These are phyloP conservation scores for Aspergillus pseudoviridinutans DNA, from an alignment of 2,329 filamentous ascomycete genomes.

Conservation along the genomic window DNA sequence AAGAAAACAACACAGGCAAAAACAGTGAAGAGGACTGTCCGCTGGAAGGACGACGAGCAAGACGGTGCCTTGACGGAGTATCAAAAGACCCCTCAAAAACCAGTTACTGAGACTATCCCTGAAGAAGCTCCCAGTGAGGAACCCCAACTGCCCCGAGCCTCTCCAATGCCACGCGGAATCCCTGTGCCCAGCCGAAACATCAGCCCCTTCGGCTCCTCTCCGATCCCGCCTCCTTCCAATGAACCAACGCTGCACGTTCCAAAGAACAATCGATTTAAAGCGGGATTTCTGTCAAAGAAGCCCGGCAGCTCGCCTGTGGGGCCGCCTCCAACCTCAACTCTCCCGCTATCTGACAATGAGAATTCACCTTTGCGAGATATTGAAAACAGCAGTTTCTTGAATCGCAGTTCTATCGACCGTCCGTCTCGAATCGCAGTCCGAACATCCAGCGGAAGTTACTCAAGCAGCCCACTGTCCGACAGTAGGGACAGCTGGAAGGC, in stretches of 20 bases:
- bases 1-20: slow-evolving; percentile 57
- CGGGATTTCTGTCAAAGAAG: slow-evolving; percentile 77
- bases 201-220: slow-evolving; percentile 50
- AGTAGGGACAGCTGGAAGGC: slow-evolving; percentile 48
- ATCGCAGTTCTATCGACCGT: slow-evolving; percentile 43
- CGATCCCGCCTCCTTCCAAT: slow-evolving; percentile 50
- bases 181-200: slow-evolving; percentile 34
- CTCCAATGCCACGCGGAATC: slow-evolving; percentile 46
- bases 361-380: slow-evolving; percentile 54
- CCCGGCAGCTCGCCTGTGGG: slow-evolving; percentile 61
- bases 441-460: slow-evolving; percentile 35
- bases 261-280: slow-evolving; percentile 74
- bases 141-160: slow-evolving; percentile 46
- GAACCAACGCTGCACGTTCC: slow-evolving; percentile 58
- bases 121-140: slow-evolving; percentile 56
- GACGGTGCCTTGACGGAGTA: slow-evolving; percentile 85
- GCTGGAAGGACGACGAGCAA: slow-evolving; percentile 90
- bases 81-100: slow-evolving; percentile 79
- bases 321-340: slow-evolving; percentile 53
- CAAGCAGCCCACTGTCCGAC: slow-evolving; percentile 41
- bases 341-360: slow-evolving; percentile 58
- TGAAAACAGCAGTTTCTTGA: slow-evolving; percentile 47
- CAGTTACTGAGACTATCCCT: slow-evolving; percentile 49
- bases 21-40: slow-evolving; percentile 72
- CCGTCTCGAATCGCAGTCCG: slow-evolving; percentile 37